Conservation (phyloP, 257 asterid genomes). For the Mentha longifolia region DNA sequence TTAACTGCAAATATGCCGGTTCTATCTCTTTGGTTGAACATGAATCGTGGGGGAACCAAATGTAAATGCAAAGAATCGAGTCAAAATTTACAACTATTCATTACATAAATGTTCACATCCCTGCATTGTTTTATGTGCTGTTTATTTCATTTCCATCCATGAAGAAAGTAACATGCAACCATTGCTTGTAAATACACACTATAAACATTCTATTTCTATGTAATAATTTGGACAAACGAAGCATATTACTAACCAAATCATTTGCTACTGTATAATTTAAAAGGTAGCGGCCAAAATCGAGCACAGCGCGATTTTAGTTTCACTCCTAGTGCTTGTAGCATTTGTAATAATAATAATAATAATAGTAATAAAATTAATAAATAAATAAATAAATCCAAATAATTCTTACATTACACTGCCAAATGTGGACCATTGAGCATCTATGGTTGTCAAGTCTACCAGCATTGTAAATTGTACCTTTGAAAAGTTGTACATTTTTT, state of each 20-base stretch:
- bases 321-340: slow-evolving; percentile 11
- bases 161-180: not conserved
- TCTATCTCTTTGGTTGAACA: slow-evolving; percentile 22
- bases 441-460: slow-evolving; percentile 25
- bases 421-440: slow-evolving; percentile 35
- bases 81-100: slow-evolving; percentile 43
- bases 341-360: not conserved
- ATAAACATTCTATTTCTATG: not conserved
- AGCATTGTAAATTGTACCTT: slow-evolving; percentile 36
- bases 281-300: not conserved
- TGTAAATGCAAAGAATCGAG: slow-evolving; percentile 48
- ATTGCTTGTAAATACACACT: not conserved
- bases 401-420: slow-evolving; percentile 4
- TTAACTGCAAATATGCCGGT: slow-evolving; percentile 33
- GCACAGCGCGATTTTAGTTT: not conserved
- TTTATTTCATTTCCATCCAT: not conserved
- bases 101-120: slow-evolving; percentile 26
- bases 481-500: slow-evolving; percentile 15
- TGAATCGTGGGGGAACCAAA: slow-evolving; percentile 33
- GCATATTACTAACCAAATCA: not conserved
- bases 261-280: not conserved
- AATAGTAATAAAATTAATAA: too few relatives aligned
- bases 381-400: too few relatives aligned
- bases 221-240: not conserved
- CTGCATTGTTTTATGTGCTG: slow-evolving; percentile 15